Base-by-base conservation (phyloP, 1,284 basidiomycete species). In the Cutaneotrichosporon curvatum region DNA sequence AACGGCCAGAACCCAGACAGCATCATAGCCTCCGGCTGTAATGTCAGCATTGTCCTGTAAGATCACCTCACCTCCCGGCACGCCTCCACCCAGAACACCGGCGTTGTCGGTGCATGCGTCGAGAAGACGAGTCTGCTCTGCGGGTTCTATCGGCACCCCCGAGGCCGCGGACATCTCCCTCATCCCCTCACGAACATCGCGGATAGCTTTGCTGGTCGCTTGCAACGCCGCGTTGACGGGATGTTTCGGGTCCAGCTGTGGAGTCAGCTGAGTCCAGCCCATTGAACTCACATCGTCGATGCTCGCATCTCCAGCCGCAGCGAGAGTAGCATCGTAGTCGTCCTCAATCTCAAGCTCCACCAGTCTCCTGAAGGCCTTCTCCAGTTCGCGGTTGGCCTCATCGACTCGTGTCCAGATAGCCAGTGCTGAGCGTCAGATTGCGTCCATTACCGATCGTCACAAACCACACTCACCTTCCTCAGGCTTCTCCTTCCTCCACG, bases 21-120 rank as follows among this genome's bases (percentile, higher is more conserved):
- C 95, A 65, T 99, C 95, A 68, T 87, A 98, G 1, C 95, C 95
- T 4, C 95, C 95, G 22, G 95, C 90, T 90, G 42, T n/a, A n/a
- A 30, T 38, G 44, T 55, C 19, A 52, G 46, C 37, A 11, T 3
- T 19, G 47, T 23, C 38, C 25, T 28, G 15, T n/a, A 42, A n/a
- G n/a, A n/a, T n/a, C n/a, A n/a, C n/a, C 64, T 61, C 33, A 68
- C 89, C 92, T 50, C 94, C 94, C 1, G 95, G 95, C 4, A 98
- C 94, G 25, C 94, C 94, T 32, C 91, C 92, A 9, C 88, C 91
- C 28, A 98, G 76, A 3, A 97, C 83, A 35, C 94, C 95, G 2
- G 83, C 79, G 49, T 84, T 78, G 5, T 79, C 73, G 21, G 84
- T 75, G 57, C 88, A 94, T 7, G 78, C 76, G 63, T 96, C 82